Conservation (phyloP, 164 flowering plant species). For the Saururus chinensis region DNA sequence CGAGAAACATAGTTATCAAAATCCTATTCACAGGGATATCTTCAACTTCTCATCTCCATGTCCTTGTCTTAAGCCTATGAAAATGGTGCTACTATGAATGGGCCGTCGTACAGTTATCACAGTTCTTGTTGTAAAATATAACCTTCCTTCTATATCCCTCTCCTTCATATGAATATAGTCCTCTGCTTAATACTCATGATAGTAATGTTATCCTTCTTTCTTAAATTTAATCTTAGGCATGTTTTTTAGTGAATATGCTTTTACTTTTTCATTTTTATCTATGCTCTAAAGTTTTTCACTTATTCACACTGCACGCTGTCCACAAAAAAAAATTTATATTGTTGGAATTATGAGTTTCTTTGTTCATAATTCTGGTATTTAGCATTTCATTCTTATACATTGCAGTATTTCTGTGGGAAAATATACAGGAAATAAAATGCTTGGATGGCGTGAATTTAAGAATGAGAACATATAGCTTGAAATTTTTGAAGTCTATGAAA, state of each 20-base stretch:
- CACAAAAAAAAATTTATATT: not conserved
- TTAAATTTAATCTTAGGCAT: not conserved
- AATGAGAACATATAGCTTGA: slow-evolving; percentile 48
- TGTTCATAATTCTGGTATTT: not conserved
- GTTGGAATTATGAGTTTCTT: not conserved
- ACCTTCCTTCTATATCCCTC: not conserved
- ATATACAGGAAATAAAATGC: slow-evolving; percentile 67
- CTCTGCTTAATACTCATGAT: too few relatives aligned
- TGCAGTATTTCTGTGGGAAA: slow-evolving; percentile 54
- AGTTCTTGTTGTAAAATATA: not conserved
- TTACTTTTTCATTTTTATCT: not conserved
- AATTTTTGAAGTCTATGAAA: not conserved
- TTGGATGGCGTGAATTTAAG: slow-evolving; percentile 69
- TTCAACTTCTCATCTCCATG: not conserved
- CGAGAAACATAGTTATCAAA: too few relatives aligned
- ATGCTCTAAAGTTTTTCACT: too few relatives aligned
- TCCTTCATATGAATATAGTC: too few relatives aligned
- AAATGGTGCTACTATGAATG: not conserved
- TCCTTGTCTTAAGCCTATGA: not conserved
- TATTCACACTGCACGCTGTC: too few relatives aligned
- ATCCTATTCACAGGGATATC: not conserved
- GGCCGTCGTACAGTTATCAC: not conserved
- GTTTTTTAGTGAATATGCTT: not conserved
- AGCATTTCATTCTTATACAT: not conserved
- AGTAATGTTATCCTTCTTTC: too few relatives aligned